Conservation (phyloP, 345 rosid genomes). For the Salix arbutifolia region DNA sequence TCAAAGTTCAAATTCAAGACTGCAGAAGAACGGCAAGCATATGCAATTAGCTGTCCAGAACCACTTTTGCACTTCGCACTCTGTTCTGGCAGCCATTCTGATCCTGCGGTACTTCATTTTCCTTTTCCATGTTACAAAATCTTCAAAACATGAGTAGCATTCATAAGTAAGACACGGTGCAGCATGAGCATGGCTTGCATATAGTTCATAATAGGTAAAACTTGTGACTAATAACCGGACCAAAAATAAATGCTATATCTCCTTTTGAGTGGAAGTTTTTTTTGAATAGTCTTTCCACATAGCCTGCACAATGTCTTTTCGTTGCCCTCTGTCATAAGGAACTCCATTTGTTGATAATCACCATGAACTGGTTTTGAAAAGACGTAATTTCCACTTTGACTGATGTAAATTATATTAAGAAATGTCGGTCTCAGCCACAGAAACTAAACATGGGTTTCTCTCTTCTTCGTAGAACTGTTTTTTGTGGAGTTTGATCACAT, state of each 20-base stretch:
- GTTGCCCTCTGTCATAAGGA: neutral
- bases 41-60: constrained; percentile 60
- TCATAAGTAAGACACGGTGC: neutral
- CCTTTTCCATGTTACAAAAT: neutral
- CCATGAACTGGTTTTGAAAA: neutral
- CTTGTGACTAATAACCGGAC: neutral
- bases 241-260: neutral
- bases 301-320: neutral
- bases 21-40: constrained; percentile 65
- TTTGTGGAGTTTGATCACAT: neutral
- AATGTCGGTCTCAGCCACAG: neutral
- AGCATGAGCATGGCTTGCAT: neutral
- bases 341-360: neutral
- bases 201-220: neutral
- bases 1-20: constrained; percentile 67
- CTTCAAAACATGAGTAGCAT: neutral
- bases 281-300: neutral
- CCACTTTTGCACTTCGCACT: constrained; percentile 81
- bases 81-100: constrained; percentile 88
- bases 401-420: neutral
- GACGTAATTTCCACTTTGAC: neutral
- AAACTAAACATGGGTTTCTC: neutral
- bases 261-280: neutral
- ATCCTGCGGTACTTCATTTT: constrained; percentile 70
- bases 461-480: neutral